Percentiles rank a stretch among this genome's conserved stretches.
These are phyloP conservation scores for Penicillium macrosclerotiorum DNA, from an alignment of 495 filamentous ascomycete species.

Conservation along the genomic window DNA sequence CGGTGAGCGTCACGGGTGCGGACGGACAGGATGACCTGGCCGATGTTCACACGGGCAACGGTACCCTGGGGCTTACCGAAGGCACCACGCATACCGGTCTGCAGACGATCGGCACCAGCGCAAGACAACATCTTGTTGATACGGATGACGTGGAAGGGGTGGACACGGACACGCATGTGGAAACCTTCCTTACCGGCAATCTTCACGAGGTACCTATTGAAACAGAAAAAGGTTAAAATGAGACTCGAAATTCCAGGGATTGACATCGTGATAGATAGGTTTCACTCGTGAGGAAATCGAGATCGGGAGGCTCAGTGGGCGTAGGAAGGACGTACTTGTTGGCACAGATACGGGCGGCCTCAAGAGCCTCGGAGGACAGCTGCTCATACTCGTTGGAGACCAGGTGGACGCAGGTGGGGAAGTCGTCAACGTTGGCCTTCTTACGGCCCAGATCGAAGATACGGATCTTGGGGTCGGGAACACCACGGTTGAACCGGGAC, in stretches of 20 bases:
- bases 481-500: conserved; percentile 99
- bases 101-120: conserved; percentile 98
- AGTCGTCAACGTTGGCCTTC: conserved; percentile 96
- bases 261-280: neutral
- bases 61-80: conserved; percentile 98
- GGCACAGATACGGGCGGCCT: conserved; percentile 98
- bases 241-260: neutral
- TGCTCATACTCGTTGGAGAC: conserved; percentile 99
- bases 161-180: conserved; percentile 96
- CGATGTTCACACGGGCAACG: conserved; percentile 98
- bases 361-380: conserved; percentile 96
- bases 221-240: conserved; percentile 6
- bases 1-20: conserved; percentile 92
- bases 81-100: conserved; percentile 99
- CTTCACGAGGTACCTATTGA: conserved; percentile 84
- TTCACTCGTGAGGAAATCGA: neutral
- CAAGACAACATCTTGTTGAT: conserved; percentile 99
- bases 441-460: conserved; percentile 99
- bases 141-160: conserved; percentile 99
- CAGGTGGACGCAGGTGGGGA: conserved; percentile 96
- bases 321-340: conserved; percentile 69
- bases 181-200: conserved; percentile 96
- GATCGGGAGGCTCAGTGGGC: neutral
- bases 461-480: conserved; percentile 97
- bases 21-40: conserved; percentile 95